phyloP scores from a whole-genome alignment of 208 protist genomes.

The Tritrichomonas foetus region DNA sequence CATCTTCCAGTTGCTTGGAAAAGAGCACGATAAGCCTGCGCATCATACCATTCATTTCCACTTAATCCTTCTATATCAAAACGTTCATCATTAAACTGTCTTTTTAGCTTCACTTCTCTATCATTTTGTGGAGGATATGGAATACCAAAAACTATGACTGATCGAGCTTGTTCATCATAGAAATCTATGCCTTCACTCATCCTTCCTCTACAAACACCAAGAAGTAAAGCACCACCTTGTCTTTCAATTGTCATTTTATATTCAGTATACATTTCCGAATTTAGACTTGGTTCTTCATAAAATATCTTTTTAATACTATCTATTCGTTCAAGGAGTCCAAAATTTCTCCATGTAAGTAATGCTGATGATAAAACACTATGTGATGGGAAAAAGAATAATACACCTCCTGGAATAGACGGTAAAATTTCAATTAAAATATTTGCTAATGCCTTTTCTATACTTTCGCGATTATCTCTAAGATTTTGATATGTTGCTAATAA shows the following conservation, averaged over 20 bases:
- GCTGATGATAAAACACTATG: not conserved
- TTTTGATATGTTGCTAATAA: not conserved
- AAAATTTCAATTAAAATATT: constrained; percentile 32
- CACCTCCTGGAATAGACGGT: constrained; percentile 35
- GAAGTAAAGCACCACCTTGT: not conserved
- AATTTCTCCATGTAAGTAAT: not conserved
- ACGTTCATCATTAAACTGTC: not conserved
- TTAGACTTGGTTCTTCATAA: not conserved
- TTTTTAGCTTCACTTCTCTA: not conserved
- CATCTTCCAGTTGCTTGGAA: constrained; percentile 20
- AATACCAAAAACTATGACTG: constrained; percentile 21
- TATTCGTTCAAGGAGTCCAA: not conserved
- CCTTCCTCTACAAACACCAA: constrained; percentile 5
- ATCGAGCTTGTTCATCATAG: not conserved
- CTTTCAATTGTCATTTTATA: not conserved
- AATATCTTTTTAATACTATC: not conserved
- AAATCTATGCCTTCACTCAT: constrained; percentile 32
- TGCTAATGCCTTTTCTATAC: not conserved
- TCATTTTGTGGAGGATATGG: not conserved
- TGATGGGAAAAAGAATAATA: constrained; percentile 45
- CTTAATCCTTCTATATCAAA: not conserved
- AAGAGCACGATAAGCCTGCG: not conserved
- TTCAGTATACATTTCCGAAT: not conserved
- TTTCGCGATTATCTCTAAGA: not conserved
- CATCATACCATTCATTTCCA: constrained; percentile 34